Evolutionary conservation across 139 green algal genomes (phyloP).

Genomic region (Volvox reticuliferus): DNA sequence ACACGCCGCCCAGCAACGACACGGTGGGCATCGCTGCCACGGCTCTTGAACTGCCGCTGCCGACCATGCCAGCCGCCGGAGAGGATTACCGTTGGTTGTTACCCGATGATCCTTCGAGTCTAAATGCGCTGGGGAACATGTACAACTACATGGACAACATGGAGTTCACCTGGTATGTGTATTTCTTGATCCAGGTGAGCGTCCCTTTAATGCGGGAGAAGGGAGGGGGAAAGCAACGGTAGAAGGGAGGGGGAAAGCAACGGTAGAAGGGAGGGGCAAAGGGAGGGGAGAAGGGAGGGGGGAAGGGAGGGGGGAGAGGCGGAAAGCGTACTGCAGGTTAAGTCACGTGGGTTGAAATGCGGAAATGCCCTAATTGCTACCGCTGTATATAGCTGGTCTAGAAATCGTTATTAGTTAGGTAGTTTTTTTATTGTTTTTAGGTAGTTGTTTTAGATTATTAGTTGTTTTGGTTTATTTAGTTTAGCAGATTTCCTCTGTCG

Average conservation of each 20-base stretch:
- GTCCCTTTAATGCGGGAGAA: no score
- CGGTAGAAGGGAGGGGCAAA: neutral
- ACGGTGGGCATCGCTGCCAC: constrained; percentile 1
- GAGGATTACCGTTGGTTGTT: constrained; percentile 55
- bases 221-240: neutral
- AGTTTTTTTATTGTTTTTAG: no score
- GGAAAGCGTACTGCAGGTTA: no score
- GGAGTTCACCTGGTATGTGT: constrained; percentile 41
- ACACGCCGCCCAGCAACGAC: neutral
- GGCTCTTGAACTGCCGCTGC: neutral
- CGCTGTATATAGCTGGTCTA: no score
- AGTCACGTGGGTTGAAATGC: no score
- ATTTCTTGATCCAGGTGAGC: constrained; percentile 48
- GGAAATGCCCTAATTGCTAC: no score
- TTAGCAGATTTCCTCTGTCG: no score
- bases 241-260: neutral
- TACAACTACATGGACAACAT: constrained; percentile 36
- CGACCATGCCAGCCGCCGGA: constrained; percentile 41
- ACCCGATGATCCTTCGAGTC: constrained; percentile 19
- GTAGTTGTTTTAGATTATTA: no score
- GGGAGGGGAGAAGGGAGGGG: neutral
- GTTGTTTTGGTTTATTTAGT: no score
- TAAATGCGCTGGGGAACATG: constrained; percentile 36
- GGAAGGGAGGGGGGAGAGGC: neutral
- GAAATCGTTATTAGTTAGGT: no score